A percentile compares a stretch with the other conserved stretches of the same genome.
phyloP scores from a whole-genome alignment of 805 yeast species.

The Candida oleophila region DNA sequence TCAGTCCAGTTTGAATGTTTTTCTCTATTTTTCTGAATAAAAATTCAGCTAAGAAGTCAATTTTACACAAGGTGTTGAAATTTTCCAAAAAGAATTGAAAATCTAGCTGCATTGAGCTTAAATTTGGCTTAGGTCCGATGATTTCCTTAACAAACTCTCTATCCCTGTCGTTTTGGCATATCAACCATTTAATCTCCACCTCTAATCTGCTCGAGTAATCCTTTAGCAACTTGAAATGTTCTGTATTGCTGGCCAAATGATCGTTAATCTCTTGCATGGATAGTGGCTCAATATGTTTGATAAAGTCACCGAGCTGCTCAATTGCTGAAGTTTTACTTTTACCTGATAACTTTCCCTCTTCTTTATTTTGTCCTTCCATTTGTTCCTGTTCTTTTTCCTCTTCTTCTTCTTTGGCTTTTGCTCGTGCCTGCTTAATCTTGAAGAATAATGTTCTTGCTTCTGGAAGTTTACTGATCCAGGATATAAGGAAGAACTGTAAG shows the following conservation, averaged over 20 bases:
- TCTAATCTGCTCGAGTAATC: constrained; percentile 15
- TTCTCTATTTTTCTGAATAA: constrained; percentile 25
- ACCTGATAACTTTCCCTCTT: background rate
- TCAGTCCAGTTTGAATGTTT: constrained; percentile 3
- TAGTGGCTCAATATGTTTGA: constrained; percentile 11
- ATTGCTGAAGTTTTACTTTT: background rate
- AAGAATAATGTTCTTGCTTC: constrained; percentile 64
- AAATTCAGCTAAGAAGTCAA: constrained; percentile 27
- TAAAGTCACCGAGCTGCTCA: constrained; percentile 11
- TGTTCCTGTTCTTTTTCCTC: constrained; percentile 6
- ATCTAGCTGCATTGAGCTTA: constrained; percentile 15
- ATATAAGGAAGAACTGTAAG: constrained; percentile 57
- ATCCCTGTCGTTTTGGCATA: constrained; percentile 1
- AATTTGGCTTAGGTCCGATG: constrained; percentile 1
- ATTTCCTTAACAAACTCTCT: background rate
- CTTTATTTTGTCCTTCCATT: constrained; percentile 2
- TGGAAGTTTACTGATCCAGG: constrained; percentile 62
- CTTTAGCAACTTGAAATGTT: constrained; percentile 12
- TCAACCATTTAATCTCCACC: constrained; percentile 10
- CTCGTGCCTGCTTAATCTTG: constrained; percentile 19
- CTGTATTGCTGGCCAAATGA: constrained; percentile 15
- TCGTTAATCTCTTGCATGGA: constrained; percentile 16
- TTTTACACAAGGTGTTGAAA: constrained; percentile 31
- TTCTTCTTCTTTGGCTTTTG: constrained; percentile 3
- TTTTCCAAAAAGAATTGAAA: constrained; percentile 24